phyloP scores from a whole-genome alignment of 1,139 yeast species.

The Neolecta irregularis region DNA sequence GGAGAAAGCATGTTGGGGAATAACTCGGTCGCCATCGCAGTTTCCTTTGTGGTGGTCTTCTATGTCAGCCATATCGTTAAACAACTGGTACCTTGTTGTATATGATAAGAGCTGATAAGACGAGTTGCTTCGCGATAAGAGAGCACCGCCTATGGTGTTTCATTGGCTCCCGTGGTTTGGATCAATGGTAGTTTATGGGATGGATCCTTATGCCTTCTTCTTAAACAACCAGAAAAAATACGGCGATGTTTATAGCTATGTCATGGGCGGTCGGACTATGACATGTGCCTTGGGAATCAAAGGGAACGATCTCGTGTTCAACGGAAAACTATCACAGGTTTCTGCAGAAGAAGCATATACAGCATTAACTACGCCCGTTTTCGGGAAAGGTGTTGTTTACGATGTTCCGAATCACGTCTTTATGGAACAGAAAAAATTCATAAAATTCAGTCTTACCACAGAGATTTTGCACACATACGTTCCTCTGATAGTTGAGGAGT shows the following conservation, averaged over 20 bases:
- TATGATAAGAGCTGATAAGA: neutral
- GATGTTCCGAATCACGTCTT: constrained; percentile 87
- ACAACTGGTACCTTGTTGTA: too few relatives aligned
- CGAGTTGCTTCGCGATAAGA: constrained; percentile 21
- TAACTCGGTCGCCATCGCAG: too few relatives aligned
- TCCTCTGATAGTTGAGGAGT: constrained; percentile 73
- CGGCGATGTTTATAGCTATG: constrained; percentile 86
- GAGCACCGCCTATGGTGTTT: constrained; percentile 76
- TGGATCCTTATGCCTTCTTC: constrained; percentile 84
- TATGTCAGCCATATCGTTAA: too few relatives aligned
- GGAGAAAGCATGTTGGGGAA: too few relatives aligned
- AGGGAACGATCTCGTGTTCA: constrained; percentile 92
- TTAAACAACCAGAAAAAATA: too few relatives aligned
- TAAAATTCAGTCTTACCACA: constrained; percentile 71
- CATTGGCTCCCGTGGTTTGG: constrained; percentile 96
- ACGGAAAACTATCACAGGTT: constrained; percentile 77
- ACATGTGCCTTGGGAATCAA: constrained; percentile 93
- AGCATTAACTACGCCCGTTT: constrained; percentile 91
- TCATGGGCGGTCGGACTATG: constrained; percentile 80
- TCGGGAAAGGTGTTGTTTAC: constrained; percentile 91
- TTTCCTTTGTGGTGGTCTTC: too few relatives aligned
- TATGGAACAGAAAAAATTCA: constrained; percentile 97
- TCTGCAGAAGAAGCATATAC: constrained; percentile 93
- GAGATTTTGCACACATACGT: constrained; percentile 78
- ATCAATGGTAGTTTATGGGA: constrained; percentile 74